These are phyloP conservation scores for Delitschia confertaspora DNA, from an alignment of 495 filamentous ascomycete genomes.

Conservation along the genomic window DNA sequence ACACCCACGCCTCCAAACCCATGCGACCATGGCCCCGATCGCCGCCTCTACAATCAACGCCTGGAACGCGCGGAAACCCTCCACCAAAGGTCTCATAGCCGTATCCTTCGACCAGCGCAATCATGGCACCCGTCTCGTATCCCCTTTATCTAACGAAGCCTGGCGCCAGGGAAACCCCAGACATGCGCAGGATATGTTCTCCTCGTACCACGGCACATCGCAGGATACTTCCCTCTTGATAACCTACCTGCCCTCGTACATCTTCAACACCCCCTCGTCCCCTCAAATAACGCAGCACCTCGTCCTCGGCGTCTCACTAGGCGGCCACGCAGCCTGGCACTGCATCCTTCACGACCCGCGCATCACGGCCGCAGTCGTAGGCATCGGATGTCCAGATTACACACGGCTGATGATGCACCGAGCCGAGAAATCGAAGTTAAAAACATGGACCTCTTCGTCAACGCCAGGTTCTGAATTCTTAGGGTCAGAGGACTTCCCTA, in stretches of 20 bases:
- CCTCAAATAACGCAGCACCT: constrained; percentile 58
- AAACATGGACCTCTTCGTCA: constrained; percentile 47
- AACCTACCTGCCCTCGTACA: constrained; percentile 63
- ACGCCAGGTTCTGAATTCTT: constrained; percentile 57
- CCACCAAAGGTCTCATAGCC: constrained; percentile 56
- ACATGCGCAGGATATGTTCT: constrained; percentile 87
- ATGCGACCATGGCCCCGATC: constrained; percentile 59
- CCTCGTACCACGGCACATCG: constrained; percentile 60
- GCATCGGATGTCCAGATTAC: constrained; percentile 89
- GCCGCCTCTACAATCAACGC: constrained; percentile 47
- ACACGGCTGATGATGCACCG: constrained; percentile 68
- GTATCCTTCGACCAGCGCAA: constrained; percentile 85
- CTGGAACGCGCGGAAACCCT: constrained; percentile 44
- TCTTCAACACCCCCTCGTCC: constrained; percentile 49
- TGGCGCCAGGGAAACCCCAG: constrained; percentile 73
- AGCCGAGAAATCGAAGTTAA: constrained; percentile 60
- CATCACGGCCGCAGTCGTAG: constrained; percentile 61
- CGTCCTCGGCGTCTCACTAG: constrained; percentile 72
- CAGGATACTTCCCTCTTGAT: constrained; percentile 63
- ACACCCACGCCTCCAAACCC: constrained; percentile 61
- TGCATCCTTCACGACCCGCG: constrained; percentile 67
- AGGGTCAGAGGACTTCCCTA: constrained; percentile 67
- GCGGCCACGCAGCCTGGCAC: constrained; percentile 84
- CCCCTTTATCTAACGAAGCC: constrained; percentile 52
- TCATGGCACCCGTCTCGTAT: constrained; percentile 64